phyloP scores from a whole-genome alignment of 371 early-diverging fungal genomes.

The Mucor circinelloides region DNA sequence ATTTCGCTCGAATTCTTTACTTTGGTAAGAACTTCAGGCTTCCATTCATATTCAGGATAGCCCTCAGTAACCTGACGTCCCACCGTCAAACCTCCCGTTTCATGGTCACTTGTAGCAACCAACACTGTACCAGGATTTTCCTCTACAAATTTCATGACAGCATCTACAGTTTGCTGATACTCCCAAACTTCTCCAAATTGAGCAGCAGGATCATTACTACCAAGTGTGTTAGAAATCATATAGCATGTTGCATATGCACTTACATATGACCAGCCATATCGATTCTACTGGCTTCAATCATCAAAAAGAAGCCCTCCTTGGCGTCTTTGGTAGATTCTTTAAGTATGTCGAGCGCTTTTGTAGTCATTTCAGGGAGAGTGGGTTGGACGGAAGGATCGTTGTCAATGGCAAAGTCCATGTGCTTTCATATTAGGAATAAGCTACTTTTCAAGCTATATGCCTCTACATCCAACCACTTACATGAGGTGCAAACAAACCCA shows the following conservation, averaged over 20 bases:
- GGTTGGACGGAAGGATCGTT: conserved; percentile 67
- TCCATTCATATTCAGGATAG: conserved; percentile 88
- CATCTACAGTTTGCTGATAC: conserved; percentile 77
- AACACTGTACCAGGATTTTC: conserved; percentile 77
- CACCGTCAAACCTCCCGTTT: conserved; percentile 91
- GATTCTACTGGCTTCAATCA: conserved; percentile 95
- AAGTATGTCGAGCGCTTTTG: conserved; percentile 67
- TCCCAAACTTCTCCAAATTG: conserved; percentile 89
- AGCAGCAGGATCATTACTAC: conserved; percentile 88
- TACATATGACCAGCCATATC: conserved; percentile 80
- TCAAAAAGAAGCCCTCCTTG: conserved; percentile 81
- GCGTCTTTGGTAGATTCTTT: conserved; percentile 30
- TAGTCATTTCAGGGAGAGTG: conserved; percentile 73
- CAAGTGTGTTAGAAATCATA: background rate
- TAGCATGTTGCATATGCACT: conserved; percentile 13
- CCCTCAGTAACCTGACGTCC: conserved; percentile 67
- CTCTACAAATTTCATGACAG: conserved; percentile 75
- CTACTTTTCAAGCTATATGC: background rate
- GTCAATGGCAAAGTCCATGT: conserved; percentile 85
- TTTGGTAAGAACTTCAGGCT: conserved; percentile 67
- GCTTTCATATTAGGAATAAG: conserved; percentile 28
- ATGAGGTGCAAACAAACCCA: conserved; percentile 72
- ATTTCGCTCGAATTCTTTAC: conserved; percentile 70
- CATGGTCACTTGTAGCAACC: conserved; percentile 91
- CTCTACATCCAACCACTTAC: conserved; percentile 8